These are phyloP conservation scores for Alternaria sp. DNA, from an alignment of 2,329 filamentous ascomycete genomes.

Conservation along the genomic window DNA sequence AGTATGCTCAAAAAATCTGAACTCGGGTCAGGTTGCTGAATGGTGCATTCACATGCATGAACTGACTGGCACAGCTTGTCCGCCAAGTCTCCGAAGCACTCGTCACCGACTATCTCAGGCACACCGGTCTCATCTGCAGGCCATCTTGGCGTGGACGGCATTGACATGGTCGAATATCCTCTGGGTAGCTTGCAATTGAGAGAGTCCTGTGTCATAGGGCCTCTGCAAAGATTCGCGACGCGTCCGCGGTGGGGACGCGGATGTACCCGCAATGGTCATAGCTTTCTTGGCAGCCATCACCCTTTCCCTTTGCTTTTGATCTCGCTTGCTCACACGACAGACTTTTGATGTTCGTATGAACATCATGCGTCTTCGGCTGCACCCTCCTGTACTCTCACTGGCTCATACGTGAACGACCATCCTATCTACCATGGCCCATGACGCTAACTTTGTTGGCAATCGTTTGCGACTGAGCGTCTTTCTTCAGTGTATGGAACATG, in stretches of 20 bases:
- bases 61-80: conserved; percentile 68
- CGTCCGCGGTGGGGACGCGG: conserved; percentile 12
- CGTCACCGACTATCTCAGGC: conserved; percentile 66
- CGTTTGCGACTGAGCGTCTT: conserved; percentile 37
- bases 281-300: conserved; percentile 28
- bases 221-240: conserved; percentile 14
- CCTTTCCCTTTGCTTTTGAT: not conserved
- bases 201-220: conserved; percentile 13
- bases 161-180: conserved; percentile 34
- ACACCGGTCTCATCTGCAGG: conserved; percentile 51
- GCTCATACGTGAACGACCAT: not conserved
- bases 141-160: conserved; percentile 42
- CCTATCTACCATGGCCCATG: conserved; percentile 27
- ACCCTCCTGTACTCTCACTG: not conserved
- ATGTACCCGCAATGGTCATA: conserved; percentile 20
- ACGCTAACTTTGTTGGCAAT: conserved; percentile 36
- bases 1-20: conserved; percentile 60
- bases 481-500: conserved; percentile 32
- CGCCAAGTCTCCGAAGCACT: conserved; percentile 70
- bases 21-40: conserved; percentile 25
- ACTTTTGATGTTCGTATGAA: not conserved
- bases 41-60: conserved; percentile 8
- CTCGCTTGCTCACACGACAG: not conserved
- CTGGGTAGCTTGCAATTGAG: conserved; percentile 10
- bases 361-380: not conserved